These are phyloP conservation scores for Pythium folliculosum DNA, from an alignment of 352 stramenopile genomes.

Conservation along the genomic window DNA sequence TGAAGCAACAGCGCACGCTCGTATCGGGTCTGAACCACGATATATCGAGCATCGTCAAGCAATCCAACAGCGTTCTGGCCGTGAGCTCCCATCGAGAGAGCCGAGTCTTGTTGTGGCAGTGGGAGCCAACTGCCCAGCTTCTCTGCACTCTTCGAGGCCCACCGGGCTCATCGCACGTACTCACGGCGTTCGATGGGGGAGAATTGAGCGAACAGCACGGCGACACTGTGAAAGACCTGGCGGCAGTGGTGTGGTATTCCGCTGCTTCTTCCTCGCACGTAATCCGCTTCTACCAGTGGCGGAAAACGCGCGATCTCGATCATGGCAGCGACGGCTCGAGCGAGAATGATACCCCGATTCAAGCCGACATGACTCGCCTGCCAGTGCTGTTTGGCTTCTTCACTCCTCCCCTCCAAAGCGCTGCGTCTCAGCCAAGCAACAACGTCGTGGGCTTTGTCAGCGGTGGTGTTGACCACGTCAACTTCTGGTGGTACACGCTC, in stretches of 20 bases:
- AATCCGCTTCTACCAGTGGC: conserved; percentile 47
- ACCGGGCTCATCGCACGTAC: conserved; percentile 16
- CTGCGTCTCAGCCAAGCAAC: background rate
- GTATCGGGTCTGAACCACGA: conserved; percentile 46
- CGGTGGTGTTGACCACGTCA: conserved; percentile 70
- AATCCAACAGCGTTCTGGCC: conserved; percentile 35
- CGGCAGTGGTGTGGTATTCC: conserved; percentile 51
- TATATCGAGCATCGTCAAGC: conserved; percentile 53
- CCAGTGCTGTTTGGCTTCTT: conserved; percentile 69
- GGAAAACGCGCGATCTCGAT: conserved; percentile 12
- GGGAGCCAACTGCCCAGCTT: conserved; percentile 20
- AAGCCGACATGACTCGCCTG: conserved; percentile 50
- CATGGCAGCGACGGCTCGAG: conserved; percentile 12
- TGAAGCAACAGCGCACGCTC: conserved; percentile 36
- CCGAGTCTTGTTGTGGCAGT: conserved; percentile 29
- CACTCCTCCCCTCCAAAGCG: conserved; percentile 1
- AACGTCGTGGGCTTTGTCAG: conserved; percentile 45
- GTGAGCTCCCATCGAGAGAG: conserved; percentile 24
- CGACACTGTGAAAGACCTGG: conserved; percentile 32
- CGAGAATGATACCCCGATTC: conserved; percentile 11
- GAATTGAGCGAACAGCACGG: conserved; percentile 17
- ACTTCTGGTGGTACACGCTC: conserved; percentile 58
- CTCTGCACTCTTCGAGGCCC: conserved; percentile 19
- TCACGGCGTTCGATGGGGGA: conserved; percentile 26
- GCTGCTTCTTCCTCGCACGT: conserved; percentile 10